Evolutionary conservation across 805 yeast genomes (phyloP).

Genomic region (Wickerhamiella siamensis): DNA sequence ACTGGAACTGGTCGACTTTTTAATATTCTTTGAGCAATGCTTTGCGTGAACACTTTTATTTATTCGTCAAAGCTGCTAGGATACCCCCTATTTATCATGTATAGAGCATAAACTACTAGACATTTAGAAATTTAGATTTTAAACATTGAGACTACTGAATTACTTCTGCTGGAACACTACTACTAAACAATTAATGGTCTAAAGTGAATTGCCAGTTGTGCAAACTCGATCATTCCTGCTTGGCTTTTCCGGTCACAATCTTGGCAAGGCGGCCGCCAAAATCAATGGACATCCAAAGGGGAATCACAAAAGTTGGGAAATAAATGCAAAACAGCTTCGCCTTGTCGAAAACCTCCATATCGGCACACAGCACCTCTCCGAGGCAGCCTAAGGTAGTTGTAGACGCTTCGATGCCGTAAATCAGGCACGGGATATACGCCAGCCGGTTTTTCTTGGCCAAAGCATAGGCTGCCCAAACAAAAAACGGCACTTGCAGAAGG

Average conservation of each 20-base stretch:
- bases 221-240: not conserved
- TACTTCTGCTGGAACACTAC: too few relatives aligned
- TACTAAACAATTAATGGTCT: too few relatives aligned
- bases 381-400: slow-evolving; percentile 63
- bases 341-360: slow-evolving; percentile 14
- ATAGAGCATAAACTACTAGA: not conserved
- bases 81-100: not conserved
- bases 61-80: too few relatives aligned
- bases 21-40: slow-evolving; percentile 22
- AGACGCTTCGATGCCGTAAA: slow-evolving; percentile 75
- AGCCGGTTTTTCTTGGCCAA: slow-evolving; percentile 23
- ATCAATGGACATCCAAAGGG: slow-evolving; percentile 41
- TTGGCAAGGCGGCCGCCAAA: slow-evolving; percentile 12
- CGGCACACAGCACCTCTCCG: slow-evolving; percentile 24
- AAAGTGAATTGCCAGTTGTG: too few relatives aligned
- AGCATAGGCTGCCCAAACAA: slow-evolving; percentile 31
- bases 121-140: not conserved
- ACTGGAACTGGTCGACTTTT: slow-evolving; percentile 71
- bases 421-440: slow-evolving; percentile 32
- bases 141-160: not conserved
- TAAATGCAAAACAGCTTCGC: slow-evolving; percentile 33
- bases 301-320: slow-evolving; percentile 58
- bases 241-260: not conserved
- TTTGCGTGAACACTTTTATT: too few relatives aligned
- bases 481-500: slow-evolving; percentile 66